These are phyloP conservation scores for Colletotrichum horii DNA, from an alignment of 2,329 filamentous ascomycete genomes.

Conservation along the genomic window DNA sequence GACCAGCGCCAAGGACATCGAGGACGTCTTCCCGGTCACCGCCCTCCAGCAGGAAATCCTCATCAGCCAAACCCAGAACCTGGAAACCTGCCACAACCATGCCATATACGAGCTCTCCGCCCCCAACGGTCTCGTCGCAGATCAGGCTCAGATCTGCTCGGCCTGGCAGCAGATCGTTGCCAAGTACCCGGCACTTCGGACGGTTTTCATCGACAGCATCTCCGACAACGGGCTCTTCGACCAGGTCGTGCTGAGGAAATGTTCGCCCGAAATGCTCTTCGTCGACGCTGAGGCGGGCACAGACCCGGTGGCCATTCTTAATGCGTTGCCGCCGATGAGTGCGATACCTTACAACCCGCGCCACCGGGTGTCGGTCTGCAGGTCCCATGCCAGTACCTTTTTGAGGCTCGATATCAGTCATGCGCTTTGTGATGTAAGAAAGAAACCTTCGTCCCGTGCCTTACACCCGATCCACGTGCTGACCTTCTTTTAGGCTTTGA, in stretches of 20 bases:
- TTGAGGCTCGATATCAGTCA: conserved; percentile 57
- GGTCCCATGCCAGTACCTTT: conserved; percentile 45
- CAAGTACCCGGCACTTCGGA: conserved; percentile 51
- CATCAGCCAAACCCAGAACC: conserved; percentile 46
- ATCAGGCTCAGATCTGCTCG: conserved; percentile 49
- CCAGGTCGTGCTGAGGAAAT: conserved; percentile 51
- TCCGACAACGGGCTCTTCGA: conserved; percentile 55
- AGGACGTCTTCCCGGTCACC: conserved; percentile 54
- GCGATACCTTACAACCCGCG: conserved; percentile 44
- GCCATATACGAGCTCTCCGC: conserved; percentile 53
- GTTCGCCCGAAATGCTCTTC: conserved; percentile 58
- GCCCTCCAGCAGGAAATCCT: conserved; percentile 55
- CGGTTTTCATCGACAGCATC: conserved; percentile 57
- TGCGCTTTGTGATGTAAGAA: conserved; percentile 51
- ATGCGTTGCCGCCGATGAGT: conserved; percentile 47
- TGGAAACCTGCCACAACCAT: conserved; percentile 48
- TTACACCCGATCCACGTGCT: background rate
- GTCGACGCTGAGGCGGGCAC: conserved; percentile 49
- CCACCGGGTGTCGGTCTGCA: conserved; percentile 57
- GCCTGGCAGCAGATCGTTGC: conserved; percentile 55
- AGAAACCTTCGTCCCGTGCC: background rate
- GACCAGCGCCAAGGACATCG: conserved; percentile 47
- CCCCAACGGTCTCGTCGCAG: conserved; percentile 39
- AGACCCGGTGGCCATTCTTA: conserved; percentile 42
- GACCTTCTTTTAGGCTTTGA: conserved; percentile 26